phyloP scores from a whole-genome alignment of 768 basidiomycete genomes.

The Xerocomellus amylosporus region DNA sequence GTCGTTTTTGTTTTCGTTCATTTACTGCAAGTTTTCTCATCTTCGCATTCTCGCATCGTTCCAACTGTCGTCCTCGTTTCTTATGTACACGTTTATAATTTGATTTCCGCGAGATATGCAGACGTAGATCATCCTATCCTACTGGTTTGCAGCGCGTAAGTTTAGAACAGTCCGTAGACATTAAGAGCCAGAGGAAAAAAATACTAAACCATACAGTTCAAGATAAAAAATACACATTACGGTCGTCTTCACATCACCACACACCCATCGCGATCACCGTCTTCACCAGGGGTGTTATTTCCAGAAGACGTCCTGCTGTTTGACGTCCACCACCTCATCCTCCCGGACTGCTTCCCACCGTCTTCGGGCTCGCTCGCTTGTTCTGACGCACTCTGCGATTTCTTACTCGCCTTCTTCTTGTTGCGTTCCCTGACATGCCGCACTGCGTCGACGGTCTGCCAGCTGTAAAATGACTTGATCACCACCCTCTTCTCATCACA shows the following conservation, averaged over 20 bases:
- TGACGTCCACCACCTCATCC: conserved; percentile 38
- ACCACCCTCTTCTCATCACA: conserved; percentile 72
- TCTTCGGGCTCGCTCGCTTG: conserved; percentile 31
- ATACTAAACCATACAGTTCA: conserved; percentile 29
- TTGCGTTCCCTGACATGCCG: conserved; percentile 60
- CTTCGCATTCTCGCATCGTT: no score
- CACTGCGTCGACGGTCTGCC: conserved; percentile 84
- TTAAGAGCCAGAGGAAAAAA: conserved; percentile 8
- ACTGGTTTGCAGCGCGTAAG: conserved; percentile 14
- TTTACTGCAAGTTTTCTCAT: no score
- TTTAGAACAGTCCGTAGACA: conserved; percentile 13
- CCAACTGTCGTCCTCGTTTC: no score
- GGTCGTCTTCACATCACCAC: conserved; percentile 53
- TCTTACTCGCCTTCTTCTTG: conserved; percentile 52
- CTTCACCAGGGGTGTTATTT: conserved; percentile 47
- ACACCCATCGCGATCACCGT: conserved; percentile 58
- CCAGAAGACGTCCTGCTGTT: conserved; percentile 48
- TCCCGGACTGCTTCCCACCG: conserved; percentile 22
- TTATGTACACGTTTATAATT: conserved; percentile 13
- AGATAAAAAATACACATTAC: conserved; percentile 27
- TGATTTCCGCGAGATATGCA: conserved; percentile 15
- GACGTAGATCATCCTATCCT: conserved; percentile 14
- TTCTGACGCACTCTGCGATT: conserved; percentile 38
- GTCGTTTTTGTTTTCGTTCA: no score
- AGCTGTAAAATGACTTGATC: conserved; percentile 81